Base-by-base conservation (phyloP, 148 eudicot species). In the Agrostemma githago region DNA sequence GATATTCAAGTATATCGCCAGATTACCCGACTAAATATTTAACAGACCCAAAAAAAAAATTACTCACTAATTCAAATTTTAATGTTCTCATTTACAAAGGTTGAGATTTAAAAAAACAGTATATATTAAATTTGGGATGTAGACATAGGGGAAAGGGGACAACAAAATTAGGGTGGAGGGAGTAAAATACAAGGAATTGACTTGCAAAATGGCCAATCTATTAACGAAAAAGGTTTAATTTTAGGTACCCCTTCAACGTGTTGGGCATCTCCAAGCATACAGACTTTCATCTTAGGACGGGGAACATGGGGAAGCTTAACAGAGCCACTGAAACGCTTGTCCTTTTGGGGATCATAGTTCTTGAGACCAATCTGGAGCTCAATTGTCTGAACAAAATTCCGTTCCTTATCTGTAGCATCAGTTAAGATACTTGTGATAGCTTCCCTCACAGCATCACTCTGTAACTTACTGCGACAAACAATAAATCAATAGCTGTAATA, bases 221-320 rank as follows among this genome's bases (percentile, higher is more conserved):
- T 4, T 43, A 43, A 43, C 46, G 2, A 43, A 20, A 20, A 20
- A 61, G 9, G 20, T 8, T 8, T 3, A 0, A 21, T 19, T 62
- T 20, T 34, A 26, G 15, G 0, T 86, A 90, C 96, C 90, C 87
- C 92, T 76, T 85, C 96, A 20, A 90, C 92, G 20, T 90, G 96
- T 72, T 88, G 96, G 4, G 96, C 96, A 87, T 90, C 96, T 12
- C 96, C 96, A 74, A 90, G 96, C 96, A 90, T 88, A 82, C 96
- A 90, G 59, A 90, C 88, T 56, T 85, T 90, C 92, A 90, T 86
- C 85, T 88, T 90, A 15, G 96, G 96, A 17, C 96, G 88, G 37
- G 96, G 92, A 20, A 90, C 85, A 78, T 90, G 89, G 40, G 96
- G 92, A 84, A 90, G 79, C 84, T 84, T 90, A 17, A 90, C 96